These are phyloP conservation scores for Pseudogymnoascus sp. DNA, from an alignment of 2,329 filamentous ascomycete genomes.

Conservation along the genomic window DNA sequence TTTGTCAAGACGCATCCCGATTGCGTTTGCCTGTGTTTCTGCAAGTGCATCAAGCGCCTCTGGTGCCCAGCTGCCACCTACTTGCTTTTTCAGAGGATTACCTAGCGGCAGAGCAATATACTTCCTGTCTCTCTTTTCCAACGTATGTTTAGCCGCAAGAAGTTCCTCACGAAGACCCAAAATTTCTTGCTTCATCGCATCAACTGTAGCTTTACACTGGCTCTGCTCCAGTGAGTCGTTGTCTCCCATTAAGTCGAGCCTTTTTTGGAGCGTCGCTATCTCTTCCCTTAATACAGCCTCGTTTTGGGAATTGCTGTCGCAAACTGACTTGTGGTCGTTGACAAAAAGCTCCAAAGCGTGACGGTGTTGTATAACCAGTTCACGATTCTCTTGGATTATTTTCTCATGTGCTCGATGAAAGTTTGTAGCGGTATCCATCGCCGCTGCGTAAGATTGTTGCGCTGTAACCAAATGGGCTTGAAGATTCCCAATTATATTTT, in stretches of 20 bases:
- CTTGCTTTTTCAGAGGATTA: not conserved
- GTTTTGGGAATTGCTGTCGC: not conserved
- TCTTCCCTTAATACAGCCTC: not conserved
- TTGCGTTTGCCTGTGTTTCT: too few relatives aligned
- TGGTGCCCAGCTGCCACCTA: too few relatives aligned
- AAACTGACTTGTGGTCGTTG: not conserved
- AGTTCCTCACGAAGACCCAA: not conserved
- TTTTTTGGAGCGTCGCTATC: not conserved
- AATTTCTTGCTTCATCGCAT: not conserved
- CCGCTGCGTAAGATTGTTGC: not conserved
- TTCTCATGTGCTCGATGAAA: not conserved
- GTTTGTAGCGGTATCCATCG: not conserved
- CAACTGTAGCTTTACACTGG: not conserved
- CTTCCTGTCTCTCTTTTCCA: not conserved
- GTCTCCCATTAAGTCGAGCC: not conserved
- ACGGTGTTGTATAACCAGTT: not conserved
- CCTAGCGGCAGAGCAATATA: not conserved
- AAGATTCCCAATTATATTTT: not conserved
- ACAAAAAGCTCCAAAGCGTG: not conserved
- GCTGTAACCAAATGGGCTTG: not conserved
- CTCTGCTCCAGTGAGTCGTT: not conserved
- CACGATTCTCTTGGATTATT: not conserved
- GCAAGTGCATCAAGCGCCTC: not conserved
- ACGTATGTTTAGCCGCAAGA: not conserved
- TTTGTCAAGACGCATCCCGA: not conserved